These are phyloP conservation scores for Nannochloropsis gaditana DNA, from an alignment of 108 stramenopile species.

Conservation along the genomic window DNA sequence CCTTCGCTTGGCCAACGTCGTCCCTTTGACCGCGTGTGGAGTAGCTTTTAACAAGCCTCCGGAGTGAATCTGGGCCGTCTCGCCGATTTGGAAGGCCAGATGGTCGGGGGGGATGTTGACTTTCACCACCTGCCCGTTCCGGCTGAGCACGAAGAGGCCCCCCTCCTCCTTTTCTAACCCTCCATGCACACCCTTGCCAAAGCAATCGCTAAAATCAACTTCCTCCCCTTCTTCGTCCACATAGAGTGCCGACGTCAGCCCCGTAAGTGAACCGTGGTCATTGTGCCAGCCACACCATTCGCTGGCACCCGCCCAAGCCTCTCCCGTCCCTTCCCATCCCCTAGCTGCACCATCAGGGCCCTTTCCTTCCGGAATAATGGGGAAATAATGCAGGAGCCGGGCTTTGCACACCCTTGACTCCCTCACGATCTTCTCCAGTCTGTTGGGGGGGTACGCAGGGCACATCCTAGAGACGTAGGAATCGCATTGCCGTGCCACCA, in stretches of 20 bases:
- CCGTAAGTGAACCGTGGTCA: constrained; percentile 80
- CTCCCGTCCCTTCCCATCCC: constrained; percentile 11
- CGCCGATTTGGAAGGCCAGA: constrained; percentile 78
- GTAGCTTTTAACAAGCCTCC: constrained; percentile 80
- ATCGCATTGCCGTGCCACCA: constrained; percentile 74
- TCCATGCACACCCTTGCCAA: not conserved
- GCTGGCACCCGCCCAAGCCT: constrained; percentile 15
- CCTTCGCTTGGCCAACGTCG: constrained; percentile 11
- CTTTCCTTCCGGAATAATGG: constrained; percentile 27
- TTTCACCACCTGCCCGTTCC: constrained; percentile 56
- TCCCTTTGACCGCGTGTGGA: constrained; percentile 69
- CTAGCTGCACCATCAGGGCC: constrained; percentile 5
- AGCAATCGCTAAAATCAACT: not conserved
- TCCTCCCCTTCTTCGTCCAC: constrained; percentile 40
- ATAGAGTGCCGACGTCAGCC: constrained; percentile 71
- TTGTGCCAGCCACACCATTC: constrained; percentile 91
- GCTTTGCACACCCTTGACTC: constrained; percentile 70
- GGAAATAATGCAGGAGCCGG: constrained; percentile 87
- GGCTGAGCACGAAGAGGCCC: constrained; percentile 69
- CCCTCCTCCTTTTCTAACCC: constrained; percentile 46
- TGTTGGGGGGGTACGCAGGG: constrained; percentile 35
- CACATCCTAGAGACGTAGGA: constrained; percentile 53
- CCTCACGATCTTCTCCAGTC: constrained; percentile 58
- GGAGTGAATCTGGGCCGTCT: constrained; percentile 80
- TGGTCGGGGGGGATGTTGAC: constrained; percentile 63